Base-by-base conservation (phyloP, 1,284 basidiomycete species). In the Pseudomicrostroma phylloplanum region DNA sequence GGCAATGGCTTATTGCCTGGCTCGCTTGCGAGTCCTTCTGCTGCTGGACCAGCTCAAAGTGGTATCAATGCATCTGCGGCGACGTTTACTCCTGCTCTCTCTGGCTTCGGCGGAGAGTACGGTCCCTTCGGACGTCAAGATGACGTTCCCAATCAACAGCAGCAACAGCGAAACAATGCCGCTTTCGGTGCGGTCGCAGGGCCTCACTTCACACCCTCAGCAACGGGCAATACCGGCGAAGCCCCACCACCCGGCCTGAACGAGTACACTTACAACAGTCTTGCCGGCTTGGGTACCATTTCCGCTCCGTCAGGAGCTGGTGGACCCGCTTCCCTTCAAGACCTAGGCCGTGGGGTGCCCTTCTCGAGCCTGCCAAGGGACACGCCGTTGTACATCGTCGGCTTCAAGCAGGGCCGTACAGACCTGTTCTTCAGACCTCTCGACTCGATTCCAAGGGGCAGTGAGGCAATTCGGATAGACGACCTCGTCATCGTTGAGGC, bases 401-500 rank as follows among this genome's bases (percentile, higher is more conserved):
- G 96, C 77, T 98, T 98, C 84, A 97, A 97, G 82, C 92, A 92
- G 0, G 91, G 91, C 0, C 86, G 94, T 30, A 93, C 92, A 65
- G 94, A 97, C 80, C 82, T 98, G 40, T 97, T 94, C 81, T 85
- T 88, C 69, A 86, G 1, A 88, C 91, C 72, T 17, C 51, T 25
- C 7, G 51, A 54, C 21, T 19, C 51, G 19, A 26, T 8, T 6
- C 8, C 21, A 6, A 59, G 74, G 25, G 39, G 15, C 19, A n/a
- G 13, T 53, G 57, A 55, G 48, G 60, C 23, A 23, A 85, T 92
- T 62, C 83, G 85, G 15, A 85, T 87, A 17, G 93, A 91, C 2
- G 94, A 97, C 78, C 82, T 93, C 51, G 94, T 97, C 61, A 92
- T 97, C 68, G 94, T 97, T 17, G 94, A 97, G 80, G 94, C 92